Conservation (phyloP, 495 filamentous ascomycete species). For the Penicillium paxilli region DNA sequence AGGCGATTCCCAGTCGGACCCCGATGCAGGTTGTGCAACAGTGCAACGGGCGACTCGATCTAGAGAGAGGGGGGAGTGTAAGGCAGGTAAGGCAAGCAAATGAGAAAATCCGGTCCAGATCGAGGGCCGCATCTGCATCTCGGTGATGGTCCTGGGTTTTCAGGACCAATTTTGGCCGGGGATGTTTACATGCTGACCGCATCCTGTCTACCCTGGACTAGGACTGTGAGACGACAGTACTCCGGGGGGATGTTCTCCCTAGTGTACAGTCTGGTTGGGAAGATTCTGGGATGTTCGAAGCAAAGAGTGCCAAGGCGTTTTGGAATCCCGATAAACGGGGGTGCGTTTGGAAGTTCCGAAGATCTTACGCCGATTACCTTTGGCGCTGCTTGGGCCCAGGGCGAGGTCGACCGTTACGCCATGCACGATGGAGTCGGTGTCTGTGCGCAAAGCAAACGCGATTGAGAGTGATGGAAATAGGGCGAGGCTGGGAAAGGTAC, state of each 20-base stretch:
- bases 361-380: constrained; percentile 24
- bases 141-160: neutral
- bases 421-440: constrained; percentile 21
- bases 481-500: constrained; percentile 11
- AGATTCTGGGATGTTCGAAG: neutral
- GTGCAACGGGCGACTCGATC: constrained; percentile 1
- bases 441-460: constrained; percentile 15
- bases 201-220: neutral
- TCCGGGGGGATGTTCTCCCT: too few relatives aligned
- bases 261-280: neutral
- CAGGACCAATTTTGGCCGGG: neutral
- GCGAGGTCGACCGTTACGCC: constrained; percentile 21
- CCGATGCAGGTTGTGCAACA: neutral
- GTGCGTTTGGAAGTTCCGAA: constrained; percentile 17
- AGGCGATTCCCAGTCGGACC: neutral
- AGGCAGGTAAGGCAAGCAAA: neutral
- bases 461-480: neutral
- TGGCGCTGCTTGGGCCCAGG: constrained; percentile 10
- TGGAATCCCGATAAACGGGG: constrained; percentile 12
- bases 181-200: constrained; percentile 15
- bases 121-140: neutral
- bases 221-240: neutral
- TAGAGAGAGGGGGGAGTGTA: neutral
- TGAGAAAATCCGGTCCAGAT: neutral
- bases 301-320: neutral